These are phyloP conservation scores for Dimargaris verticillata DNA, from an alignment of 192 early-diverging fungal species.

Conservation along the genomic window DNA sequence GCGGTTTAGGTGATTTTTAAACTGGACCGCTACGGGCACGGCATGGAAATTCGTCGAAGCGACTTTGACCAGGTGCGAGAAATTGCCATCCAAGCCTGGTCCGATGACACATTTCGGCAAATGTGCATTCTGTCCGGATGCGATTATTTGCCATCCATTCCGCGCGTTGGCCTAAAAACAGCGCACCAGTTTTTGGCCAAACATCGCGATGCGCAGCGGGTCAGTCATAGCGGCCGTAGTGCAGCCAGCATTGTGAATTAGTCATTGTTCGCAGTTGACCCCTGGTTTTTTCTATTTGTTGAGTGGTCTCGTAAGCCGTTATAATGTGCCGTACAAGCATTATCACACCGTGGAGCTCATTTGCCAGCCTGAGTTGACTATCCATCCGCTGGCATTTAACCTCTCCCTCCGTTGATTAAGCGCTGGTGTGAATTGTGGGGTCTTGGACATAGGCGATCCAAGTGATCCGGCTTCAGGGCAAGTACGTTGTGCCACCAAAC, in stretches of 20 bases:
- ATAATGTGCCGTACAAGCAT: no score
- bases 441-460: no score
- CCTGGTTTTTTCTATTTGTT: no score
- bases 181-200: conserved; percentile 26
- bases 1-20: conserved; percentile 81
- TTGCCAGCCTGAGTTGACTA: no score
- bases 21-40: conserved; percentile 54
- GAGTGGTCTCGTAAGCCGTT: no score
- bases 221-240: no score
- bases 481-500: conserved; percentile 31
- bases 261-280: no score
- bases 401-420: no score
- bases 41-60: conserved; percentile 38
- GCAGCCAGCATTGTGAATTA: no score
- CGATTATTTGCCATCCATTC: conserved; percentile 75
- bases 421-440: no score
- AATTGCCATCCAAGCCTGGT: conserved; percentile 40
- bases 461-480: conserved; percentile 17
- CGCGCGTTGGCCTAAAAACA: conserved; percentile 72
- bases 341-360: no score
- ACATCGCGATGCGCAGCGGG: conserved; percentile 25
- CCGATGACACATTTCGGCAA: conserved; percentile 43
- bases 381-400: no score
- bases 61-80: conserved; percentile 31
- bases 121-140: conserved; percentile 98